Percentiles rank a stretch among this genome's conserved stretches.
Evolutionary conservation across 2,329 filamentous ascomycete genomes (phyloP).

Genomic region (Graphium sp.): DNA sequence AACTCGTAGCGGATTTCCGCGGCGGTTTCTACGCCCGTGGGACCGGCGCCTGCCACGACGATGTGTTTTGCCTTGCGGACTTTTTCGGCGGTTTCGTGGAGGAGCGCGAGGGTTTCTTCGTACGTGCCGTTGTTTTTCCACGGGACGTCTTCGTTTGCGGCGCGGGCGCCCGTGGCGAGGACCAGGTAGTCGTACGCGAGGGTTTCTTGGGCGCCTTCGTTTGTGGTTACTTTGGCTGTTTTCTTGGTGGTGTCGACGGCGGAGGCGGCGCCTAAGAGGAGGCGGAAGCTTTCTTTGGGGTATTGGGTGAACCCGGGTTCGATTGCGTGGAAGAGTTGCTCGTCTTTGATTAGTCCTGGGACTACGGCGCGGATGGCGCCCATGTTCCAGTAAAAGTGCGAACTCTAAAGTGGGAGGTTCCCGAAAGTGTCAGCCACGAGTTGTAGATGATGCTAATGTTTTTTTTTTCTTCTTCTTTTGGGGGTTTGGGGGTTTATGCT

Average conservation of each 20-base stretch:
- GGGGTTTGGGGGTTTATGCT: too few species aligned
- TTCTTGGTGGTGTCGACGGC: slow-evolving; percentile 19
- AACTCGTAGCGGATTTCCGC: slow-evolving; percentile 36
- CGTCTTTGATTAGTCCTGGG: slow-evolving; percentile 28
- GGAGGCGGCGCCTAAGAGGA: slow-evolving; percentile 31
- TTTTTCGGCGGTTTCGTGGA: slow-evolving; percentile 21
- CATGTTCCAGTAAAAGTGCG: slow-evolving; percentile 42
- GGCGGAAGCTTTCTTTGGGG: slow-evolving; percentile 27
- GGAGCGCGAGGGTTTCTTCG: slow-evolving; percentile 20
- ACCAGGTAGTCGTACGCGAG: slow-evolving; percentile 39
- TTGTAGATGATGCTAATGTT: too few species aligned
- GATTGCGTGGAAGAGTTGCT: slow-evolving; percentile 32
- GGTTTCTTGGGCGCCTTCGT: slow-evolving; percentile 11
- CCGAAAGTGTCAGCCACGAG: too few species aligned
- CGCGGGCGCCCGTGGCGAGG: slow-evolving; percentile 35
- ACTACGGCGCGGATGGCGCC: slow-evolving; percentile 38
- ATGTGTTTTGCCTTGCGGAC: slow-evolving; percentile 30
- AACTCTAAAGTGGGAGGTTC: slow-evolving; percentile 24
- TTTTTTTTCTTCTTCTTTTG: too few species aligned
- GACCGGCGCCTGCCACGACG: slow-evolving; percentile 37
- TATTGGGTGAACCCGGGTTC: slow-evolving; percentile 31
- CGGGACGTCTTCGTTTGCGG: slow-evolving; percentile 20
- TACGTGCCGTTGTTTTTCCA: slow-evolving; percentile 34
- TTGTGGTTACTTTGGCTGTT: slow-evolving; percentile 21
- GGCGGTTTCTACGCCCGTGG: slow-evolving; percentile 37